These are phyloP conservation scores for Musa acuminata DNA, from an alignment of 176 grass and related monocot genomes.

Conservation along the genomic window DNA sequence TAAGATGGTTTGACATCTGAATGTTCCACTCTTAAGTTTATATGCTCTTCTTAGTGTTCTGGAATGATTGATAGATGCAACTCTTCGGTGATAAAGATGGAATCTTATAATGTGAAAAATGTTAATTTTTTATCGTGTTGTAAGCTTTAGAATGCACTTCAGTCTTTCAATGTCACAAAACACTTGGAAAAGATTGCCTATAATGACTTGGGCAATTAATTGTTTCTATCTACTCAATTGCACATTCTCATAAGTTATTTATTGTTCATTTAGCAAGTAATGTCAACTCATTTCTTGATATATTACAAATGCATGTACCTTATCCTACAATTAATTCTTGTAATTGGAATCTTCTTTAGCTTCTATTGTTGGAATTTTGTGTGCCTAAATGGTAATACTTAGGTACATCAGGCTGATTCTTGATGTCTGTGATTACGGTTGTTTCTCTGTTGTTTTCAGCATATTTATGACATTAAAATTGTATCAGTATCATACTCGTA, in stretches of 20 bases:
- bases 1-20: neutral
- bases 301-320: neutral
- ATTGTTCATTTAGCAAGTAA: neutral
- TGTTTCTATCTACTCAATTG: too few species aligned
- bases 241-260: neutral
- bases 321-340: neutral
- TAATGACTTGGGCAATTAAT: too few species aligned
- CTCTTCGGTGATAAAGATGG: neutral
- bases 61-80: constrained; percentile 21
- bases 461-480: neutral
- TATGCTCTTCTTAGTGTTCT: constrained; percentile 36
- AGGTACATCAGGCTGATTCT: neutral
- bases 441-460: neutral
- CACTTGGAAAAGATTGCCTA: too few species aligned
- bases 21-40: constrained; percentile 30
- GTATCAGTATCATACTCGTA: neutral
- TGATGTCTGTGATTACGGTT: neutral
- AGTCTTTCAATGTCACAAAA: too few species aligned
- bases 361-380: neutral
- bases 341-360: too few species aligned
- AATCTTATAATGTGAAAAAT: neutral
- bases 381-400: neutral
- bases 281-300: too few species aligned
- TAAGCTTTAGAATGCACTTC: too few species aligned
- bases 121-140: neutral